Evolutionary conservation across 176 grass and related monocot genomes (phyloP), one percentile per base, ranked within the genome.

Genomic region (Carex pumila): DNA sequence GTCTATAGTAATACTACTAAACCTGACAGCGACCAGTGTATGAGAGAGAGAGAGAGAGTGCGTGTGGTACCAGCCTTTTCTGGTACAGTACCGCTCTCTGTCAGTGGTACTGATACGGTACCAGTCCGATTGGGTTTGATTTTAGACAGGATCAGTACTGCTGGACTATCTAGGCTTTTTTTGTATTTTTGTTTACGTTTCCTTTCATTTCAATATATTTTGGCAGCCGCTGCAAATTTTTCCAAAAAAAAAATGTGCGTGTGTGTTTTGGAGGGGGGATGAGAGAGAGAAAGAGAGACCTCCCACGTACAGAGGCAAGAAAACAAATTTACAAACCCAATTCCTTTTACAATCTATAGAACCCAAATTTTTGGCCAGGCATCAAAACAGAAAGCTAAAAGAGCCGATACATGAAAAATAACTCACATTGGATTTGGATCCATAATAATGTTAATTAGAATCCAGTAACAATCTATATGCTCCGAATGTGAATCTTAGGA

Each of bases 281-380:
- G 3, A n/a, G 41, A 12, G n/a, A 43, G 43, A 76, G 49, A 55
- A 25, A 55, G 32, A 63, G 11, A 61, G 22, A 98, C 93, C 96
- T 93, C 75, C 93, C 96, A 50, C 95, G 89, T 53, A 93, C 83
- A 84, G 86, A 87, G 55, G 93, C 78, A 66, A 98, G 93, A 65
- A 56, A 77, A 18, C 21, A 54, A 84, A 67, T 8, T 10, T 13
- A 65, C 75, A 1, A 68, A 86, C 49, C 11, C 47, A 54, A 15
- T 32, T 76, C 45, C 11, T 12, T 76, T 53, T 55, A 11, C 19
- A 55, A 11, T 55, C 41, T 0, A 69, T 71, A 68, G 57, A 25
- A 75, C 37, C 4, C 36, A 80, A 59, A 49, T 14, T 55, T 21
- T 49, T 49, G 13, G 3, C 63, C 65, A 82, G 47, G 36, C 81